Percentiles rank a stretch among this genome's conserved stretches.
These are phyloP conservation scores for Coleophoma eucalyptorum DNA, from an alignment of 2,329 filamentous ascomycete genomes.

Conservation along the genomic window DNA sequence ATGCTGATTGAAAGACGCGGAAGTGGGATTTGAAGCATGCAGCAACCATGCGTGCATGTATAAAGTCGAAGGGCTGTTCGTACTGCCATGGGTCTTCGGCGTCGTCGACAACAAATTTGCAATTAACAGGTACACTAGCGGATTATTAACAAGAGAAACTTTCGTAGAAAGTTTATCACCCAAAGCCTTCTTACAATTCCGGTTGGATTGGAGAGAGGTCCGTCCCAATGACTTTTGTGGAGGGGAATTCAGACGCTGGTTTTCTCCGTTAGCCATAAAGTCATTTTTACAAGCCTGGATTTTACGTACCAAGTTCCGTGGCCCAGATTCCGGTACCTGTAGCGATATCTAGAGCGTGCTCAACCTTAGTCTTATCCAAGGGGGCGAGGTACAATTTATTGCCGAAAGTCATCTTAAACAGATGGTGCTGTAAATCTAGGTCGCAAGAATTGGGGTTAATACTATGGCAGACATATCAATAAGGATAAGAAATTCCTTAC, in stretches of 20 bases:
- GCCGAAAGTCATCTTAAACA: not conserved
- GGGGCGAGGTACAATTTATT: constrained; percentile 1
- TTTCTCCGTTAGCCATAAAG: not conserved
- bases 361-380: not conserved
- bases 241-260: not conserved
- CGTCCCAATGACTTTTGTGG: not conserved
- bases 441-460: not conserved
- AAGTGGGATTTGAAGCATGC: not conserved
- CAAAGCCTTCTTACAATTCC: not conserved
- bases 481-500: not conserved
- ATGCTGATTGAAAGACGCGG: not conserved
- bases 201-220: constrained; percentile 30
- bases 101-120: constrained; percentile 46
- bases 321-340: constrained; percentile 8
- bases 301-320: constrained; percentile 3
- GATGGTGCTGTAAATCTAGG: constrained; percentile 3
- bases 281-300: not conserved
- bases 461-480: not conserved
- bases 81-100: constrained; percentile 43
- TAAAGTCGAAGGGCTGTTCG: constrained; percentile 42
- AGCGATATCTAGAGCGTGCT: not conserved
- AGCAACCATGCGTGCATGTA: constrained; percentile 37
- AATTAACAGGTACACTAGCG: constrained; percentile 40
- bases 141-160: not conserved
- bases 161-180: too few relatives aligned